Evolutionary conservation across 805 yeast species (phyloP).

Genomic region (Crinitomyces ghanaensis): DNA sequence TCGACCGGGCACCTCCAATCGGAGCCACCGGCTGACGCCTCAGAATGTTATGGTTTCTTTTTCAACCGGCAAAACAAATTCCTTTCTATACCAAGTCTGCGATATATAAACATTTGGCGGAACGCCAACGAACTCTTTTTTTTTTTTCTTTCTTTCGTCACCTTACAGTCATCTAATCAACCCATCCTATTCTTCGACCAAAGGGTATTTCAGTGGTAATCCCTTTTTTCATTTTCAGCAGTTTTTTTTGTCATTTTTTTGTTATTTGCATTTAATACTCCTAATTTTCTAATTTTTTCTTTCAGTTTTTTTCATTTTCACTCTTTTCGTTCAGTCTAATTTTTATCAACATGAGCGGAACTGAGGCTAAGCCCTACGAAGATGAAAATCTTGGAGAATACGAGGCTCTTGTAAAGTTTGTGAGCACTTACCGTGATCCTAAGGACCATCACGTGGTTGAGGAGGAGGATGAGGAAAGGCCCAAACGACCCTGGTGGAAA

Average conservation of each 20-base stretch:
- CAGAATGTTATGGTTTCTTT: too few relatives aligned
- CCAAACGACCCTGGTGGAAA: constrained; percentile 53
- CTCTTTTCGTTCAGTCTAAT: neutral
- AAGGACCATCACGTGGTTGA: constrained; percentile 36
- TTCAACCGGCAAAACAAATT: too few relatives aligned
- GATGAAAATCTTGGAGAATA: constrained; percentile 34
- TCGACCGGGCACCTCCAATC: too few relatives aligned
- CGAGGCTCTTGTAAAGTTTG: constrained; percentile 26
- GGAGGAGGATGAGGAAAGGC: constrained; percentile 49
- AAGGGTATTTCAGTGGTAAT: too few relatives aligned
- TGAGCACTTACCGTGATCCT: constrained; percentile 26
- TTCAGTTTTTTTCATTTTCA: constrained; percentile 1
- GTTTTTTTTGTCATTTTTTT: neutral
- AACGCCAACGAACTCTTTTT: too few relatives aligned
- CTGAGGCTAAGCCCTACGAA: constrained; percentile 39
- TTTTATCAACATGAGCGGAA: constrained; percentile 21
- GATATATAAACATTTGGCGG: too few relatives aligned
- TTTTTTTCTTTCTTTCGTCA: too few relatives aligned
- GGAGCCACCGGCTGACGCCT: too few relatives aligned
- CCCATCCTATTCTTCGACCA: too few relatives aligned
- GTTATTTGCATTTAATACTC: neutral
- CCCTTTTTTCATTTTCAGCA: too few relatives aligned
- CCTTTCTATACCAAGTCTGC: too few relatives aligned
- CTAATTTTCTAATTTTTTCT: neutral
- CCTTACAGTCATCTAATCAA: too few relatives aligned